These are phyloP conservation scores for Scenedesmus sp. DNA, from an alignment of 163 green algal species.

Conservation along the genomic window DNA sequence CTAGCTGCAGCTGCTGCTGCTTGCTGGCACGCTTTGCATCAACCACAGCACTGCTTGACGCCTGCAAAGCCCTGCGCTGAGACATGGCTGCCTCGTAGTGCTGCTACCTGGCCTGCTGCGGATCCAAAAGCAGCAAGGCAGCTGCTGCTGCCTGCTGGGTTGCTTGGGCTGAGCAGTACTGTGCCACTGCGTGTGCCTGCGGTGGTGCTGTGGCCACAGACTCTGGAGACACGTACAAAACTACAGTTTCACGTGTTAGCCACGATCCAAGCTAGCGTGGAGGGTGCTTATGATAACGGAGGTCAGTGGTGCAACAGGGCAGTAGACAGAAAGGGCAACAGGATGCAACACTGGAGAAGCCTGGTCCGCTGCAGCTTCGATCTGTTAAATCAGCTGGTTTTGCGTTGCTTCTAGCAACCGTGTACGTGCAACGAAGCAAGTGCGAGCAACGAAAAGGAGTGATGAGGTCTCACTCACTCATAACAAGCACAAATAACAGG, in stretches of 20 bases:
- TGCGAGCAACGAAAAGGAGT: not conserved
- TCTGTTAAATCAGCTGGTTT: not conserved
- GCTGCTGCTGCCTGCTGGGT: not conserved
- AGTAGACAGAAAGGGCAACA: not conserved
- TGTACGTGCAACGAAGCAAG: not conserved
- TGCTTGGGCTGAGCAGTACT: not conserved
- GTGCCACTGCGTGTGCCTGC: not conserved
- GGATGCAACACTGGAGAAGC: not conserved
- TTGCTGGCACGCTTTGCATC: conserved; percentile 15
- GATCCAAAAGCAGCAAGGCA: not conserved
- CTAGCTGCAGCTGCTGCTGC: conserved; percentile 16
- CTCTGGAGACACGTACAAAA: not conserved
- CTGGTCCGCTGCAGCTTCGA: not conserved
- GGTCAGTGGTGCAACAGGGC: not conserved
- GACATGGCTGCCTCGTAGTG: not conserved
- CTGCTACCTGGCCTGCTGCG: not conserved
- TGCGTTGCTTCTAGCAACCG: not conserved
- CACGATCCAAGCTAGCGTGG: not conserved
- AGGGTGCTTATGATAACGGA: not conserved
- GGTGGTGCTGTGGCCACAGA: not conserved
- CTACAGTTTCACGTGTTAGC: not conserved
- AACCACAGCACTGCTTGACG: not conserved
- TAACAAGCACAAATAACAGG: not conserved
- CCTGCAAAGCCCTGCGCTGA: not conserved
- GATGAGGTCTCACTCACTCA: not conserved